Evolutionary conservation across 345 rosid species (phyloP), one percentile per base, ranked within the genome.

Genomic region (Salix viminalis): DNA sequence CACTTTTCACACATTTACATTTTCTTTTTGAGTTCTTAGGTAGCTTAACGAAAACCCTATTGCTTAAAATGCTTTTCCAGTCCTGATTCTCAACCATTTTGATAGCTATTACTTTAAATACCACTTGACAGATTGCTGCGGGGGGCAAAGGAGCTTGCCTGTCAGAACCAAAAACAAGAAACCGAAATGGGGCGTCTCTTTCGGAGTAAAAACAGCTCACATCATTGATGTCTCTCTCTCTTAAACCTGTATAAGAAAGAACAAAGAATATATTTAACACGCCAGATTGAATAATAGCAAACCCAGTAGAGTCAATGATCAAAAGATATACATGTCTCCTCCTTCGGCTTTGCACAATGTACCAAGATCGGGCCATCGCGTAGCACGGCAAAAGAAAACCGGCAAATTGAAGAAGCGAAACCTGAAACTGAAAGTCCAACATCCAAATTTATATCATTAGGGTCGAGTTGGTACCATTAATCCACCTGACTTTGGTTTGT

Each of bases 331-430:
- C 86, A 82, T 87, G 87, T 75, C 90, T 84, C 81, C 91, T 84
- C 83, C 90, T 86, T 77, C 86, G 85, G 69, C 75, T 83, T 77
- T 90, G 94, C 61, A 80, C 73, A 69, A 79, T 54, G 84, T 90
- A 90, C 87, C 88, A 87, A 2, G 85, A 78, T 10, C 88, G 82
- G 8, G 87, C 93, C 85, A 90, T 84, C 50, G 86, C 86, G 54
- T 87, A 88, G 82, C 88, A 88, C 23, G 93, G 91, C 72, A 90
- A 83, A 72, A 90, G 87, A 79, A 88, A 84, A 18, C 88, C 88
- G 69, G 86, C 89, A 83, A 86, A 84, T 69, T 87, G 91, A 76
- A 90, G 91, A 78, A 90, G 79, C 44, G 86, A 88, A 76, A 88
- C 85, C 90, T 90, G 91, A 82, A 87, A 83, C 94, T 88, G 84